Evolutionary conservation across 805 yeast genomes (phyloP), one percentile per base, ranked within the genome.

Genomic region (Phaffomyces opuntiae): DNA sequence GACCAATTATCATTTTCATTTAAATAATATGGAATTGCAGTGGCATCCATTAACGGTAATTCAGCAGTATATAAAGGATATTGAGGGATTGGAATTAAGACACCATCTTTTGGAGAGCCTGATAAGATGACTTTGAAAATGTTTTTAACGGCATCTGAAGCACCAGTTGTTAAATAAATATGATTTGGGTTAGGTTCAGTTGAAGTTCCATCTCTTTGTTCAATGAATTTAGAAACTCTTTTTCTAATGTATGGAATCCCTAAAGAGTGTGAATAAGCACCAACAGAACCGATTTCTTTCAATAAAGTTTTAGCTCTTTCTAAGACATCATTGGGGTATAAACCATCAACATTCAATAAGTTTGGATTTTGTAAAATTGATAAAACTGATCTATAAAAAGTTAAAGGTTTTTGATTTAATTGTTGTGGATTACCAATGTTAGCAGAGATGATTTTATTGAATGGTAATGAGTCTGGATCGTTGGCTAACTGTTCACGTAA

Each of bases 351-450:
- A 7, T 63, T 59, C 38, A 90, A 55, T 43, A 90, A 65, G 29
- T 73, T 77, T 1, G 99, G 98, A 63, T 87, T 84, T 67, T 93
- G 96, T 55, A 91, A 68, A 38, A 90, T 65, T 0, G 97, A 78
- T 49, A 91, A 69, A 5, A 90, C 96, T 62, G 90, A 95, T 57
- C 99, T 77, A 66, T 88, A 90, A 71, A 93, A 93, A n/a, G 96
- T 87, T 56, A 93, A 72, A 1, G 99, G 99, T 58, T 81, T 76
- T 65, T 93, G 99, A 55, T 88, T 91, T 61, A 93, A 73, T 63
- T 91, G 98, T 66, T 93, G 99, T 2, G 99, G 99, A 63, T 93
- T 93, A 29, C 99, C 99, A 51, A 93, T 93, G 63, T 93, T 93
- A 52, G 96, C 93, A 58, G 80, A 82, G 61, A 95, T 84, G 56